Conservation (phyloP, 108 stramenopile species). For the Mayamaea pseudoterrestris region DNA sequence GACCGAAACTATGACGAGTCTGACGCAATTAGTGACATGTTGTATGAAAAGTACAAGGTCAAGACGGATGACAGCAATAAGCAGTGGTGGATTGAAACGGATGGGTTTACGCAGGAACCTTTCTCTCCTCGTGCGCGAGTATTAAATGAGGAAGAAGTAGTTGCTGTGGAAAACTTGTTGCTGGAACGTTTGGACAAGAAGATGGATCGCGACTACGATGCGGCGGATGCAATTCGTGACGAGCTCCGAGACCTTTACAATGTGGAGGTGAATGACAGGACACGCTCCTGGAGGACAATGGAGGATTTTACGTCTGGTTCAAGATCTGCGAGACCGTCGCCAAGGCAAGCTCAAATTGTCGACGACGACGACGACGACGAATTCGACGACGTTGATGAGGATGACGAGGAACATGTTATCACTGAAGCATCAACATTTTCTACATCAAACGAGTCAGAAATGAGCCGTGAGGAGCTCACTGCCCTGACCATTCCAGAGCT, state of each 20-base stretch:
- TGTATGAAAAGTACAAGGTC: slow-evolving; percentile 26
- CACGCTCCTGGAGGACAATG: slow-evolving; percentile 31
- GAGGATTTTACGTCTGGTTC: slow-evolving; percentile 30
- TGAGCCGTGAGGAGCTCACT: background rate
- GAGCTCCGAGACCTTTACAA: slow-evolving; percentile 26
- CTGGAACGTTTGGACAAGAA: slow-evolving; percentile 18
- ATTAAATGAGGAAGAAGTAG: background rate
- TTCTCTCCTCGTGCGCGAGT: no score
- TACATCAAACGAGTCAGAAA: background rate
- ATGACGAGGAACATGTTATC: background rate
- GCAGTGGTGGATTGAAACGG: no score
- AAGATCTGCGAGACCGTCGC: no score
- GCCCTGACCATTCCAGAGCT: slow-evolving; percentile 34
- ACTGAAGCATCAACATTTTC: slow-evolving; percentile 1
- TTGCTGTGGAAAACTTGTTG: background rate
- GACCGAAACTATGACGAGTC: slow-evolving; percentile 35
- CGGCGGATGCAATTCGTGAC: slow-evolving; percentile 40
- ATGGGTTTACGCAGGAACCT: no score
- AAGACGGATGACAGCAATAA: slow-evolving; percentile 43
- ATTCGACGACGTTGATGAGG: background rate
- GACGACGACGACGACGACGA: slow-evolving; percentile 14
- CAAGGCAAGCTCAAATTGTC: slow-evolving; percentile 14
- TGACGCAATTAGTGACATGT: slow-evolving; percentile 35
- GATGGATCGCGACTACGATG: slow-evolving; percentile 27
- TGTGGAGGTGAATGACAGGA: slow-evolving; percentile 39